phyloP scores from a whole-genome alignment of 306 rosid species.

The Rosa chinensis region DNA sequence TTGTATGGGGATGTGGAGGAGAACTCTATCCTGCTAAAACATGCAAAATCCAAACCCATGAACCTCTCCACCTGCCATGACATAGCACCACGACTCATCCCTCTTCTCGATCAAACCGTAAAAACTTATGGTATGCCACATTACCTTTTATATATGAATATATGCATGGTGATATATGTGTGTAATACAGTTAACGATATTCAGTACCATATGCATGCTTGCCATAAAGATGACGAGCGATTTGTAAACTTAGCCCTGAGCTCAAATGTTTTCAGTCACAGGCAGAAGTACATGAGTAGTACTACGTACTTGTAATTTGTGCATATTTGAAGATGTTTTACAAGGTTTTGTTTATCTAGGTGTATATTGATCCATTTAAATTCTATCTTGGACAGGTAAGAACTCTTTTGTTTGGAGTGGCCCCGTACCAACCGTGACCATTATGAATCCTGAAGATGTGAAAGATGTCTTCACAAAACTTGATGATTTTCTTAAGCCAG shows the following conservation, averaged over 20 bases:
- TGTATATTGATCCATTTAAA: too few relatives aligned
- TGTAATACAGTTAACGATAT: too few relatives aligned
- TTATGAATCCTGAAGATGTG: constrained; percentile 42
- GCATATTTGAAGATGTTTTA: too few relatives aligned
- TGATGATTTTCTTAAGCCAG: constrained; percentile 9
- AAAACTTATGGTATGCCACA: background rate
- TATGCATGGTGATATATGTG: too few relatives aligned
- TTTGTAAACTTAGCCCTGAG: too few relatives aligned
- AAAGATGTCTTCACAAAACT: constrained; percentile 37
- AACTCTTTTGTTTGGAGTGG: constrained; percentile 37
- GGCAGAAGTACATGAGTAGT: too few relatives aligned
- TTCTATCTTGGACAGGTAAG: too few relatives aligned
- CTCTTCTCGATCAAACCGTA: background rate
- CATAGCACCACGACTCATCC: constrained; percentile 8
- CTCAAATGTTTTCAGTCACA: too few relatives aligned
- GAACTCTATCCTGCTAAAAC: background rate
- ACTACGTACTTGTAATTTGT: too few relatives aligned
- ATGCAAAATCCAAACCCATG: background rate
- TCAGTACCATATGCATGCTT: too few relatives aligned
- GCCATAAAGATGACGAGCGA: too few relatives aligned
- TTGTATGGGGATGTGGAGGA: background rate
- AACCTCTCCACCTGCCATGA: constrained; percentile 23
- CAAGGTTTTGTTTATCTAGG: background rate
- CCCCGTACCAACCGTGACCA: constrained; percentile 31
- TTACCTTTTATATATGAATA: too few relatives aligned